Base-by-base conservation (phyloP, 176 grass and related monocot species). In the Avena eriantha region DNA sequence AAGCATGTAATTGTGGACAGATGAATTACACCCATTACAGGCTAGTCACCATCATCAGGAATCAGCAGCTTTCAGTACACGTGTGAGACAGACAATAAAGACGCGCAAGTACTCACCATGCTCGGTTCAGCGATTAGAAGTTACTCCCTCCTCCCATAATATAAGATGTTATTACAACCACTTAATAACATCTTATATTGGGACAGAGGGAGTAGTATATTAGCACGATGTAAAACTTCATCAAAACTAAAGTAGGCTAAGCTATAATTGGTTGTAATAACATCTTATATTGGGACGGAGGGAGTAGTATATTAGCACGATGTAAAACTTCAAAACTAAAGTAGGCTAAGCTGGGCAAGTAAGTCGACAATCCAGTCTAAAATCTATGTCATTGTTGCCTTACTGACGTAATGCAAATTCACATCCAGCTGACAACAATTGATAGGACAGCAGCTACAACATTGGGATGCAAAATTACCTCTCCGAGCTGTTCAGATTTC, bases 401-500 rank as follows among this genome's bases (percentile, higher is more conserved):
- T 57, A 79, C 10, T 46, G 63, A 65, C 21, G 58, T 58, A 63
- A 33, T 31, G 4, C 47, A 80, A 63, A 74, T 65, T 24, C 39
- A 80, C 33, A 80, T 54, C 31, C 84, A 89, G 31, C 46, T 79
- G 9, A 22, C 18, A 80, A 66, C 48, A 23, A 69, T 0, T 79
- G 34, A 90, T 45, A 81, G 21, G 68, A 81, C 72, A 88, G 15
- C 23, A 81, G 60, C 33, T 19, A 67, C 39, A 41, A 41, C 6
- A 41, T 41, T n/a, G 86, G 34, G 87, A 69, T 82, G 78, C 3
- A 75, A 60, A 85, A 59, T 90, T 89, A 99, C 97, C 92, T 97
- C 90, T 80, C 86, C 80, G 50, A 94, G 86, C 84, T 95, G 86
- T 35, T 93, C 88, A 17, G 75, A 82, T 87, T 93, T 93, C 80